Conservation (phyloP, 768 basidiomycete genomes). For the Myochromella boudieri region DNA sequence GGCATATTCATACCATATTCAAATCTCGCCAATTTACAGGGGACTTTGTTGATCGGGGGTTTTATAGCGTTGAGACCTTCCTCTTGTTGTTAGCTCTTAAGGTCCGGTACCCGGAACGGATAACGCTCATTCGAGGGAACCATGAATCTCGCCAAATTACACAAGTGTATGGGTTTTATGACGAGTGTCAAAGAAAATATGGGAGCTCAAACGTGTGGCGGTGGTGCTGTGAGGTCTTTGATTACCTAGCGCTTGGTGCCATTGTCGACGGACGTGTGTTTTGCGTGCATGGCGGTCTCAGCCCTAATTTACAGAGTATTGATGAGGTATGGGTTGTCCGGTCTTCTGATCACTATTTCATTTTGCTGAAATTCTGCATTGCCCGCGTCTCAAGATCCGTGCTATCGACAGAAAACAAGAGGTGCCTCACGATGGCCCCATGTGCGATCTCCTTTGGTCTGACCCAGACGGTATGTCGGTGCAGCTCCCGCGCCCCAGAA, state of each 20-base stretch:
- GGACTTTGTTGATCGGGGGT: slow-evolving; percentile 97
- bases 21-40: slow-evolving; percentile 47
- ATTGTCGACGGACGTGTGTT: slow-evolving; percentile 97
- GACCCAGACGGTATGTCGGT: slow-evolving; percentile 87
- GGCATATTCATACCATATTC: too few relatives aligned
- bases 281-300: slow-evolving; percentile 96
- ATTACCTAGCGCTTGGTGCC: slow-evolving; percentile 91
- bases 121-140: slow-evolving; percentile 96
- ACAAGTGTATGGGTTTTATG: slow-evolving; percentile 92
- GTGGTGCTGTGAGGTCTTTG: slow-evolving; percentile 98
- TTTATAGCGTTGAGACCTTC: slow-evolving; percentile 96
- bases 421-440: slow-evolving; percentile 96
- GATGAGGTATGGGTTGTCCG: slow-evolving; percentile 68
- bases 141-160: slow-evolving; percentile 98
- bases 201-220: slow-evolving; percentile 94
- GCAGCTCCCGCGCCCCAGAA: slow-evolving; percentile 1
- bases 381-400: slow-evolving; percentile 61
- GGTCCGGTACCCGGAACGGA: slow-evolving; percentile 95
- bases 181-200: slow-evolving; percentile 97
- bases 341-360: neutral
- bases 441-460: slow-evolving; percentile 99
- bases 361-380: slow-evolving; percentile 6
- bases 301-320: slow-evolving; percentile 81
- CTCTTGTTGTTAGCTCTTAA: slow-evolving; percentile 93
- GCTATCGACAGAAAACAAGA: slow-evolving; percentile 95